phyloP scores from a whole-genome alignment of 768 basidiomycete species.

The Rossbeevera mucosa region DNA sequence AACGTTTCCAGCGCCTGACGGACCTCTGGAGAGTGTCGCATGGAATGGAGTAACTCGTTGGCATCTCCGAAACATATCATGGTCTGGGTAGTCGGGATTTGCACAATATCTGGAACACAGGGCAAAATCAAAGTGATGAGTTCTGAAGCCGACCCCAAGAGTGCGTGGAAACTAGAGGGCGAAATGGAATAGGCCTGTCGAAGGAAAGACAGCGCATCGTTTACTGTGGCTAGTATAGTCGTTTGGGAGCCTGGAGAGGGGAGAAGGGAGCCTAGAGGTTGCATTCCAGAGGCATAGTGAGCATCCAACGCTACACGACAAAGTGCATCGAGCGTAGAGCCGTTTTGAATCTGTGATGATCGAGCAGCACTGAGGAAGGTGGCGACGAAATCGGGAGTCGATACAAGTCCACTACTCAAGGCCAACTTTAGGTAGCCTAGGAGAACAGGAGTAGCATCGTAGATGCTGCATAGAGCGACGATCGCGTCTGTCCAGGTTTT shows the following conservation, averaged over 20 bases:
- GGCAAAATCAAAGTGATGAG: slow-evolving; percentile 59
- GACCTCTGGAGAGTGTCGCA: slow-evolving; percentile 48
- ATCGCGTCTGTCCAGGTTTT: slow-evolving; percentile 52
- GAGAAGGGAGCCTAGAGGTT: slow-evolving; percentile 53
- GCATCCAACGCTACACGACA: slow-evolving; percentile 61
- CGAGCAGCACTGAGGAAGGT: slow-evolving; percentile 65
- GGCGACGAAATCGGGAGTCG: slow-evolving; percentile 55
- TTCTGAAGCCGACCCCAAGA: slow-evolving; percentile 57
- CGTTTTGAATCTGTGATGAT: slow-evolving; percentile 58
- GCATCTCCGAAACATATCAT: slow-evolving; percentile 45
- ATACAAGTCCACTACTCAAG: slow-evolving; percentile 51
- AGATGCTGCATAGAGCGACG: slow-evolving; percentile 58
- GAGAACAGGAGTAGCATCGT: slow-evolving; percentile 68
- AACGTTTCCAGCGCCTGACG: slow-evolving; percentile 59
- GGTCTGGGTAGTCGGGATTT: slow-evolving; percentile 58
- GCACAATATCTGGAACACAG: slow-evolving; percentile 56
- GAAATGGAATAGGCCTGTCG: slow-evolving; percentile 51
- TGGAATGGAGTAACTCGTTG: slow-evolving; percentile 48
- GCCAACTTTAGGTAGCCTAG: slow-evolving; percentile 61
- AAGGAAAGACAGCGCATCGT: slow-evolving; percentile 58
- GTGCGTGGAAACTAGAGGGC: slow-evolving; percentile 49
- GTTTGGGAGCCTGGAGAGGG: slow-evolving; percentile 46
- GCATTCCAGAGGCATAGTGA: slow-evolving; percentile 55
- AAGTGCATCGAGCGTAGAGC: slow-evolving; percentile 65
- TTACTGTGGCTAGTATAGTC: slow-evolving; percentile 48